Conservation (phyloP, 768 basidiomycete species). For the Lentinula sp. region DNA sequence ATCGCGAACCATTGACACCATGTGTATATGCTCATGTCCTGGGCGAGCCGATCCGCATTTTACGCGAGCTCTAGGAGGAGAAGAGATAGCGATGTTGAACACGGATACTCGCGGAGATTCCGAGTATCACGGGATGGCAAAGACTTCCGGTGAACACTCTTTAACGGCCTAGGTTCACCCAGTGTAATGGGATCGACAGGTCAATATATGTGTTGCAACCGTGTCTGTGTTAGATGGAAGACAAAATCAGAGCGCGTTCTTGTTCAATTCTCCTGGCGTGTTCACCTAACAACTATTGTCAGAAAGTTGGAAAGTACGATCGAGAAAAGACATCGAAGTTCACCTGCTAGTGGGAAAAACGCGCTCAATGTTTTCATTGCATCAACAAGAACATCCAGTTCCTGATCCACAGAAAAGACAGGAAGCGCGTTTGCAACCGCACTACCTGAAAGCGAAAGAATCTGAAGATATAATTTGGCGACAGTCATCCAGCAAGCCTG, state of each 20-base stretch:
- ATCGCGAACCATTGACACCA: neutral
- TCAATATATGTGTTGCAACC: neutral
- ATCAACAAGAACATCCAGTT: slow-evolving; percentile 25
- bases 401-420: slow-evolving; percentile 20
- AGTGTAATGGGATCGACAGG: neutral
- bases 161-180: neutral
- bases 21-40: neutral
- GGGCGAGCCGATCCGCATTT: neutral
- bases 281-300: neutral
- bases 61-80: neutral
- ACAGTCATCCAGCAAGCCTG: slow-evolving; percentile 34
- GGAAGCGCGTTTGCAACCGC: slow-evolving; percentile 7
- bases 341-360: slow-evolving; percentile 32
- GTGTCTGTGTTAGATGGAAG: neutral
- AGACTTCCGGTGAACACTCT: too few relatives aligned
- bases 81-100: neutral
- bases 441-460: slow-evolving; percentile 18
- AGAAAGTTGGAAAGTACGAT: neutral
- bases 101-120: neutral
- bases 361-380: slow-evolving; percentile 28
- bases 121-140: neutral
- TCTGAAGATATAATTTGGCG: slow-evolving; percentile 31
- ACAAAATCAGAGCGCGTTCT: neutral
- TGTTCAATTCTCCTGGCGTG: neutral
- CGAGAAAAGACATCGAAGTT: neutral